Conservation (phyloP, 805 yeast genomes). For the Tetrapisispora namnaoensis region DNA sequence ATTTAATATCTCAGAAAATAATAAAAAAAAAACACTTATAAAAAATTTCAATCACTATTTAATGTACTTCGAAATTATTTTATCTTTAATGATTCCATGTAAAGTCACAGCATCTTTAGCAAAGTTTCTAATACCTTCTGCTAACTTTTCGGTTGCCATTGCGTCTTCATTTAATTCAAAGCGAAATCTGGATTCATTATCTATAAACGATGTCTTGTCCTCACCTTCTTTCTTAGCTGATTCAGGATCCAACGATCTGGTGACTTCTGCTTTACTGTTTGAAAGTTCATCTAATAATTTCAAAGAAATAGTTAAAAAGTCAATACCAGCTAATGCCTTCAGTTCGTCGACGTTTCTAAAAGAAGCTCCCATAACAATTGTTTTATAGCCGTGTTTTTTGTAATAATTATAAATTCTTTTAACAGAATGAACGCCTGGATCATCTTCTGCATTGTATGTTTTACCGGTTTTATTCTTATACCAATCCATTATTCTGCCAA, state of each 20-base stretch:
- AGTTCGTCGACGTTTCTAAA: slow-evolving; percentile 95
- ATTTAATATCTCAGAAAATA: too few species aligned
- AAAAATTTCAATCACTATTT: neutral
- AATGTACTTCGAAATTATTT: neutral
- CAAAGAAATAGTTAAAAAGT: slow-evolving; percentile 90
- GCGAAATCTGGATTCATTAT: slow-evolving; percentile 85
- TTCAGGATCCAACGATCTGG: slow-evolving; percentile 64
- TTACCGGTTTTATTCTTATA: slow-evolving; percentile 88
- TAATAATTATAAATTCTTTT: slow-evolving; percentile 86
- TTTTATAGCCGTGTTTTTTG: slow-evolving; percentile 90
- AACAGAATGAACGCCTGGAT: slow-evolving; percentile 93
- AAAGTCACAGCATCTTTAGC: slow-evolving; percentile 86
- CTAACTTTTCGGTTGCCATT: slow-evolving; percentile 94
- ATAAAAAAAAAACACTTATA: too few species aligned
- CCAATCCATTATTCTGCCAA: slow-evolving; percentile 98
- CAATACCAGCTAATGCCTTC: slow-evolving; percentile 92
- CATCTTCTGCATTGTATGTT: slow-evolving; percentile 60
- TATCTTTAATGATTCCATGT: slow-evolving; percentile 25
- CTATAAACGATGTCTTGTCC: slow-evolving; percentile 66
- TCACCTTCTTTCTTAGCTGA: slow-evolving; percentile 40
- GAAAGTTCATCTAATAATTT: slow-evolving; percentile 76
- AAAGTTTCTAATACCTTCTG: slow-evolving; percentile 96
- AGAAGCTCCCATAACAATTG: slow-evolving; percentile 99
- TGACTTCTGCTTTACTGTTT: slow-evolving; percentile 67
- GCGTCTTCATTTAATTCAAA: slow-evolving; percentile 87